Base-by-base conservation (phyloP, 2,329 filamentous ascomycete genomes). In the Ceratocystiopsis brevicomis region DNA sequence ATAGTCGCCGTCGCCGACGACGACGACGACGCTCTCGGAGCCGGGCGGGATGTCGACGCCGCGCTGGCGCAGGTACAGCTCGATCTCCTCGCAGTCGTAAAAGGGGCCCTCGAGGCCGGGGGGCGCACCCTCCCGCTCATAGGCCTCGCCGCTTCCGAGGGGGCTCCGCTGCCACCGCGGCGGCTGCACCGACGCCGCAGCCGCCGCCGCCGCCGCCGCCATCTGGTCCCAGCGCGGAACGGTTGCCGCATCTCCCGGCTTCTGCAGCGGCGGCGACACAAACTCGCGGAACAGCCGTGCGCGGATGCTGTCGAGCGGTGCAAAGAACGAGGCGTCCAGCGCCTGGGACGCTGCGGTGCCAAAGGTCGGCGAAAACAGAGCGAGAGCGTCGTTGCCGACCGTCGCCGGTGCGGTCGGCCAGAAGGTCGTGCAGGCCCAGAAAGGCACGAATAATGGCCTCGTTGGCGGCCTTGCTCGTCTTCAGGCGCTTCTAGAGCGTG, bases 401-500 rank as follows among this genome's bases (percentile, higher is more conserved):
- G 25, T 9, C 8, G 25, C 25, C 6, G 25, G 25, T 11, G 10
- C 25, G 25, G 8, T 9, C 25, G 25, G 25, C 54, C 3, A 73
- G 69, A 36, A 69, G 70, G 49, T 82, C 72, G 48, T 81, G 74
- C 19, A 88, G 69, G 32, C 64, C 66, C 50, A 76, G 63, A 51
- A 92, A 86, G 0, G 75, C 71, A 42, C 68, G 74, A 59, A 73
- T 78, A 76, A 92, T 84, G 51, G 80, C 72, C 44, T 81, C 71
- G 47, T 87, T 79, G 18, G 71, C 73, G 14, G 68, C 66, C 46
- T 78, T 72, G n/a, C 92, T 69, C 19, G 73, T 68, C 43, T 76
- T 64, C 21, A 88, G 81, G 47, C 78, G 70, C 43, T 73, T 69
- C 54, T 85, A 78, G 12, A 93, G 66, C 1, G 73, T 74, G 25